A percentile compares a stretch with the other conserved stretches of the same genome.
Conservation (phyloP, 2,329 filamentous ascomycete genomes). For the Fusarium begoniae region DNA sequence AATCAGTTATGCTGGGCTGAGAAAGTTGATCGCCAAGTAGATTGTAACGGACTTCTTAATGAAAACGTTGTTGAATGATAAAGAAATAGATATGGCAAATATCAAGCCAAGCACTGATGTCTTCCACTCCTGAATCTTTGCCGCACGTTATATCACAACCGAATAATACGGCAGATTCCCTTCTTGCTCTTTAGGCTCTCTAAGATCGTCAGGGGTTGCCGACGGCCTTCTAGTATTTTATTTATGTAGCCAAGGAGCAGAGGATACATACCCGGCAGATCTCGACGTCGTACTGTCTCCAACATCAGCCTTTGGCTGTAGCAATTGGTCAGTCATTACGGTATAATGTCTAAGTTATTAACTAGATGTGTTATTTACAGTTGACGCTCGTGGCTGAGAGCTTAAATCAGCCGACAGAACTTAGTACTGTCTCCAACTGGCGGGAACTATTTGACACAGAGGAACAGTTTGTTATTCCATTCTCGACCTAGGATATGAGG, state of each 20-base stretch:
- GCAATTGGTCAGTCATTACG: too few relatives aligned
- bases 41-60: background rate
- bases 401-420: too few relatives aligned
- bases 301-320: too few relatives aligned
- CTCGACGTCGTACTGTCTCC: background rate
- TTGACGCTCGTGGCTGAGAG: too few relatives aligned
- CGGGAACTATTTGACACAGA: background rate
- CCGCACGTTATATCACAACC: background rate
- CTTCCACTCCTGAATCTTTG: fast-evolving
- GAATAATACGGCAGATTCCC: fast-evolving
- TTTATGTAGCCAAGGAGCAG: background rate
- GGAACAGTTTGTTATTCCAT: fast-evolving
- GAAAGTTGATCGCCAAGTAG: fast-evolving
- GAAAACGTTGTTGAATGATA: background rate
- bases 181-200: fast-evolving
- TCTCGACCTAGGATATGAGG: background rate
- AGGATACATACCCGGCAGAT: background rate
- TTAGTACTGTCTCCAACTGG: background rate
- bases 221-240: background rate
- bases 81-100: background rate
- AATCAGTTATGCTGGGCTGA: background rate
- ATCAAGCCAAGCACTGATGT: background rate
- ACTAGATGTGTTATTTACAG: too few relatives aligned
- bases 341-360: too few relatives aligned
- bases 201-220: fast-evolving